Base-by-base conservation (phyloP, 139 green algal species). In the Coelastrella sp. region DNA sequence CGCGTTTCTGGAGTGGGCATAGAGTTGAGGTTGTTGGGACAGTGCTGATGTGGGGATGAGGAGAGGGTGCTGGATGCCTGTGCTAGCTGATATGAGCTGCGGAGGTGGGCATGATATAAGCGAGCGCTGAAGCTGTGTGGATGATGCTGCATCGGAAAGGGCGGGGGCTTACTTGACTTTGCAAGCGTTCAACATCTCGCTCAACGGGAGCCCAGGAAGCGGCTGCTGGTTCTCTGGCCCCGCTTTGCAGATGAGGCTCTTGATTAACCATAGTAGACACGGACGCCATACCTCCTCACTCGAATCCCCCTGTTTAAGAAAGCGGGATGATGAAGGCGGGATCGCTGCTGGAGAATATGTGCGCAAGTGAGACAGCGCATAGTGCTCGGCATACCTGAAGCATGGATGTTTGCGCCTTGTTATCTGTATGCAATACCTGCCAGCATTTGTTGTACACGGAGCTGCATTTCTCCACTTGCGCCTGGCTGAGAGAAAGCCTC, bases 161-260 rank as follows among this genome's bases (percentile, higher is more conserved):
- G 25, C 9, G 58, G 59, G 19, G 60, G 82, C 92, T 78, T 35
- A 94, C 92, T 91, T 94, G 61, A 85, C 92, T 25, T 78, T 65
- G 12, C 70, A 74, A 0, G 72, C 73, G 25, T 83, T 59, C 72
- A 94, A 78, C 24, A 94, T 88, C 11, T 87, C 72, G 24, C 87
- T 90, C 68, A 93, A 89, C 6, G 87, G 84, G 19, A 82, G 85
- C 3, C 92, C 85, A 19, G 57, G 79, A 8, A 20, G 17, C 7
- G 56, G 58, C 11, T 73, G n/a, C 58, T 61, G 63, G 27, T n/a
- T 59, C 24, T 78, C 83, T 68, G 61, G 61, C 61, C 56, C 63
- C 20, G 56, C 20, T 61, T 84, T 27, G 6, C 24, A 19, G 6
- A 7, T 25, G 11, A 87, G 24, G 57, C 73, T 90, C 22, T 90